Evolutionary conservation across 768 basidiomycete genomes (phyloP).

Genomic region (Fomitopsis pulvina): DNA sequence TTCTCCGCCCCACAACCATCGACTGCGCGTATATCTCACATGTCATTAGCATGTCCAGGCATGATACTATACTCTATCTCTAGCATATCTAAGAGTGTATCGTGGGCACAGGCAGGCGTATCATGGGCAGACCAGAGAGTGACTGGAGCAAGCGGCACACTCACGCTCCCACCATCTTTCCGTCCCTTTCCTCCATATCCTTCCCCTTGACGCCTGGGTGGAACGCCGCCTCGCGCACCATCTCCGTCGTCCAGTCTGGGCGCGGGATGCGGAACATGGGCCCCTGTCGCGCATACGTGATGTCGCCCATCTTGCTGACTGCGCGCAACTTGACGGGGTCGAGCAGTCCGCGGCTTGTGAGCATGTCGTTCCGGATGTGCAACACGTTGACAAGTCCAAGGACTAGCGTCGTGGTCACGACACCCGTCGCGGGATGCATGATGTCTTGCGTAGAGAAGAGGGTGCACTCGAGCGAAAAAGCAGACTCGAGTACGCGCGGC

Average conservation of each 20-base stretch:
- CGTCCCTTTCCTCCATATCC: too few relatives aligned
- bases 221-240: not conserved
- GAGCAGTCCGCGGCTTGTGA: conserved; percentile 28
- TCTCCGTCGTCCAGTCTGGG: conserved; percentile 11
- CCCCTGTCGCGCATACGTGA: conserved; percentile 25
- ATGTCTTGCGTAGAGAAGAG: conserved; percentile 31
- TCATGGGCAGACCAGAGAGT: too few relatives aligned
- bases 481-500: conserved; percentile 37
- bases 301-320: conserved; percentile 32
- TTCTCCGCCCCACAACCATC: too few relatives aligned
- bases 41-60: too few relatives aligned
- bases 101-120: too few relatives aligned
- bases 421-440: conserved; percentile 22
- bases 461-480: conserved; percentile 42
- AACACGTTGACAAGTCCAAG: conserved; percentile 33
- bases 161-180: too few relatives aligned
- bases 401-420: conserved; percentile 25
- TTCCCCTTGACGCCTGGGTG: not conserved
- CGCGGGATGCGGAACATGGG: conserved; percentile 17
- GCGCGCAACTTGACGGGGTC: conserved; percentile 31
- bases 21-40: too few relatives aligned
- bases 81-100: too few relatives aligned
- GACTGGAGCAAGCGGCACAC: too few relatives aligned
- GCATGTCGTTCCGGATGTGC: conserved; percentile 35
- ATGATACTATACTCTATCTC: too few relatives aligned